phyloP scores from a whole-genome alignment of 768 basidiomycete genomes.

The Flagelloscypha sp. region DNA sequence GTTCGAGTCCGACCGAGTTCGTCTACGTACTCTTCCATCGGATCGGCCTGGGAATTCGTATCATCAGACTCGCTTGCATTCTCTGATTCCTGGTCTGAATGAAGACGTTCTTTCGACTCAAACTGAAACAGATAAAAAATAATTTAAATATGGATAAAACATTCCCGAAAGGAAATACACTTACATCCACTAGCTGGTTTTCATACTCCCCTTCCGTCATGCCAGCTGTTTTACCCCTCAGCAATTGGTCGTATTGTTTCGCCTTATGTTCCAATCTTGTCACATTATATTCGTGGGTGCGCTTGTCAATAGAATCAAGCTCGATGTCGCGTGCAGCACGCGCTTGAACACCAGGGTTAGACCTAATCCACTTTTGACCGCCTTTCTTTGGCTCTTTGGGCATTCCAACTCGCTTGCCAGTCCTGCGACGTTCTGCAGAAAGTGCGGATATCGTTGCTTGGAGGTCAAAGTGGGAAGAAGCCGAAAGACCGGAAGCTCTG shows the following conservation, averaged over 20 bases:
- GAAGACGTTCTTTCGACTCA: constrained; percentile 45
- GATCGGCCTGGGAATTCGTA: constrained; percentile 46
- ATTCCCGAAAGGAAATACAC: constrained; percentile 17
- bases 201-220: constrained; percentile 69
- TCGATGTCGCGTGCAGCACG: constrained; percentile 65
- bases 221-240: constrained; percentile 72
- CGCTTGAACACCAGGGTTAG: constrained; percentile 63
- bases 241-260: constrained; percentile 70
- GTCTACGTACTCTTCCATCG: constrained; percentile 78
- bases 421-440: constrained; percentile 54
- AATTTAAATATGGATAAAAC: constrained; percentile 1
- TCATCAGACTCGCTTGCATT: constrained; percentile 63
- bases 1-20: constrained; percentile 78
- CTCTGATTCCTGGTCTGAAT: constrained; percentile 62
- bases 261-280: constrained; percentile 71
- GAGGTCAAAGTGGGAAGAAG: constrained; percentile 75
- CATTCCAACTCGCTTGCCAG: constrained; percentile 49
- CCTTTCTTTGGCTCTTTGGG: constrained; percentile 51
- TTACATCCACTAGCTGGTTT: constrained; percentile 66
- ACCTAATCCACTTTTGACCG: constrained; percentile 63
- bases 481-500: constrained; percentile 61
- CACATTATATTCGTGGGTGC: constrained; percentile 64
- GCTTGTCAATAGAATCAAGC: constrained; percentile 58
- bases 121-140: constrained; percentile 44
- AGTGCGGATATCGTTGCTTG: constrained; percentile 47